Evolutionary conservation across 441 rosid genomes (phyloP).

Genomic region (Brassica hybrid): DNA sequence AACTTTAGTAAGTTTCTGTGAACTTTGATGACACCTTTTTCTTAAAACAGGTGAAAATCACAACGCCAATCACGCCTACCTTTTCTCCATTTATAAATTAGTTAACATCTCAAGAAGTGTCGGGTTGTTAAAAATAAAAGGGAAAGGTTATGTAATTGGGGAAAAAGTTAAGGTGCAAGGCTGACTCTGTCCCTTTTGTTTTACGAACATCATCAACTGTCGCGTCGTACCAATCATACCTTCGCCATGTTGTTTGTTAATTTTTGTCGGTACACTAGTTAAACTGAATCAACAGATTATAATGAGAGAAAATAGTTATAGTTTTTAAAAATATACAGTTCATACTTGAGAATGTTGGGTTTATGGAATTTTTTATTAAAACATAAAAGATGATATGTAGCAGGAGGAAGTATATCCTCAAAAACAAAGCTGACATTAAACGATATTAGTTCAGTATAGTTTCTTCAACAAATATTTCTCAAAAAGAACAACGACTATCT

Average conservation of each 20-base stretch:
- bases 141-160: background rate
- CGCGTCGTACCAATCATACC: conserved; percentile 39
- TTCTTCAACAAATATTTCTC: background rate
- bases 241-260: conserved; percentile 35
- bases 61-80: conserved; percentile 37
- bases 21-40: background rate
- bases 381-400: background rate
- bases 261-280: conserved; percentile 36
- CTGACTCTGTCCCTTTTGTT: conserved; percentile 33
- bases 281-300: background rate
- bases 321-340: background rate
- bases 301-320: background rate
- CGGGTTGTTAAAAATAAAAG: conserved; percentile 23
- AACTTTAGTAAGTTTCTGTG: too few relatives aligned
- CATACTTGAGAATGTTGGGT: background rate
- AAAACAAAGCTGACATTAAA: too few relatives aligned
- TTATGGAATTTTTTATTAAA: background rate
- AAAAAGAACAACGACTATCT: background rate
- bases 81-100: conserved; percentile 11
- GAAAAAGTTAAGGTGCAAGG: conserved; percentile 23
- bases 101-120: conserved; percentile 29
- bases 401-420: too few relatives aligned
- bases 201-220: conserved; percentile 37
- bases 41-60: conserved; percentile 24
- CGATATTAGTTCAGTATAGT: background rate